phyloP scores from a whole-genome alignment of 768 basidiomycete species.

The Saitozyma podzolica region DNA sequence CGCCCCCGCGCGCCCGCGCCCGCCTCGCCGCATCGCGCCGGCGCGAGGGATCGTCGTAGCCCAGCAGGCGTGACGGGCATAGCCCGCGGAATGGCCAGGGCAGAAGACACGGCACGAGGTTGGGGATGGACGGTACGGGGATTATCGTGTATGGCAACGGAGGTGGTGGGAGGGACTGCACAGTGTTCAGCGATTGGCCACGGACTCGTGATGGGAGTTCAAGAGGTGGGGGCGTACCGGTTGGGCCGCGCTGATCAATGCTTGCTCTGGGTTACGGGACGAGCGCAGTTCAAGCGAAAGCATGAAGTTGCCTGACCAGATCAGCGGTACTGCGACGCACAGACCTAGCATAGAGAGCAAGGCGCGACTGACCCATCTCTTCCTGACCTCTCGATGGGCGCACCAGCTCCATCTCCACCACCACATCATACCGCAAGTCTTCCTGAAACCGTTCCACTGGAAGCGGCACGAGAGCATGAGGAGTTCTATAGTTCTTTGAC shows the following conservation, averaged over 20 bases:
- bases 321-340: neutral
- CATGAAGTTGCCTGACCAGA: conserved; percentile 48
- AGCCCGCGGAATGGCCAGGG: conserved; percentile 40
- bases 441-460: conserved; percentile 34
- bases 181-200: neutral
- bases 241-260: conserved; percentile 34
- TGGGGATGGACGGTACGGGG: conserved; percentile 19
- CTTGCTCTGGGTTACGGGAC: conserved; percentile 17
- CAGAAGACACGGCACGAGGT: conserved; percentile 36
- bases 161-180: conserved; percentile 42
- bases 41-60: conserved; percentile 12
- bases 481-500: conserved; percentile 39
- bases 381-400: conserved; percentile 31
- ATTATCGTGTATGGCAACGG: conserved; percentile 23
- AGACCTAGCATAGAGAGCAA: neutral
- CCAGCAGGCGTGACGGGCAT: conserved; percentile 38
- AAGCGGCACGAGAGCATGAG: conserved; percentile 41
- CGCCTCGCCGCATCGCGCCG: conserved; percentile 7
- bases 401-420: conserved; percentile 51
- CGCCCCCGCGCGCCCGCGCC: conserved; percentile 13
- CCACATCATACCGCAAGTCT: conserved; percentile 49
- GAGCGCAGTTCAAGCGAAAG: conserved; percentile 42
- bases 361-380: conserved; percentile 33
- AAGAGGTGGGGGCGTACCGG: conserved; percentile 22
- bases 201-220: neutral